Evolutionary conservation across 331 rosid species (phyloP), one percentile per base, ranked within the genome.

Genomic region (Ulmus americana): DNA sequence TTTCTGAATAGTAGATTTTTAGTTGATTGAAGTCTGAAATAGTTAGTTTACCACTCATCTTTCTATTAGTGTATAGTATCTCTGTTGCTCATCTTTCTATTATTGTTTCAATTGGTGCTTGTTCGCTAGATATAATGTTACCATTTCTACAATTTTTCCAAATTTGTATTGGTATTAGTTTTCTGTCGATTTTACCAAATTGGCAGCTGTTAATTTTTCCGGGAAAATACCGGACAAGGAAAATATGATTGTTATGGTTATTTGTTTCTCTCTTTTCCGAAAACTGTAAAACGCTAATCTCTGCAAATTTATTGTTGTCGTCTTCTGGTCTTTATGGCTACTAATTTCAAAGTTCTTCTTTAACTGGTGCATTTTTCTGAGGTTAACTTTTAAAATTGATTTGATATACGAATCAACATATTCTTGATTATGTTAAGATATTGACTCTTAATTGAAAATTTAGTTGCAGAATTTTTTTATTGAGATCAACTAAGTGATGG

Each of bases 401-500:
- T 55, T 52, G 63, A 42, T 67, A 67, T 43, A 61, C 8, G 49
- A 57, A 45, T 68, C 2, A 8, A 11, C 39, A 49, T 39, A 61
- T 13, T 58, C 11, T 40, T 39, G 63, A 58, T 40, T 4, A 35
- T 16, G 16, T 8, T 3, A 39, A 7, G 52, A 65, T 16, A 51
- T 73, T 83, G 74, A 81, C 75, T 70, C 39, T 5, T 41, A 50
- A 47, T 46, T 14, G 2, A n/a, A 45, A 53, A 45, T 61, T 79
- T 60, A 76, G 65, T 55, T 73, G 83, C 85, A 83, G 95, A 62
- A 59, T 52, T 42, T 58, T 52, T 13, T 68, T 58, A 71, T 61
- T 53, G 58, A 18, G 58, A 70, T 49, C 9, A 59, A 28, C 49
- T 77, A 49, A 82, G 69, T 72, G 50, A 92, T 89, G 98, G 91